Base-by-base conservation (phyloP, 257 asterid species). In the Linderniella brevidens region DNA sequence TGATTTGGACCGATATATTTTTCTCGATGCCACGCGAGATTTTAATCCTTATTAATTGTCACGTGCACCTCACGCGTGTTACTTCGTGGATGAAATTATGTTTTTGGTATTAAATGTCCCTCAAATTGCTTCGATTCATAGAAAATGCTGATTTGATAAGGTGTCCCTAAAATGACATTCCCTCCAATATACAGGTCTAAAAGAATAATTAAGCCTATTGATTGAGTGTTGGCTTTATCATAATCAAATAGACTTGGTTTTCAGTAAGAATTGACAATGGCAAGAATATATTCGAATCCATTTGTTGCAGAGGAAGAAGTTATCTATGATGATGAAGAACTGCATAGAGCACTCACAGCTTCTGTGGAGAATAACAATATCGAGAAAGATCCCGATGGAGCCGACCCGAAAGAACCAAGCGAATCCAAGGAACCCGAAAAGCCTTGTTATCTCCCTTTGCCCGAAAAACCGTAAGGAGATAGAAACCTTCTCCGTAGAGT, bases 401-500 rank as follows among this genome's bases (percentile, higher is more conserved):
- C 62, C 53, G 47, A 29, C 44, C 32, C 32, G 32, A 25, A 25
- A 25, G 32, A 25, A 25, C 32, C 32, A 6, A 25, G 32, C 32
- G 32, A 25, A 25, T 65, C 45, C 38, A 72, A 68, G 64, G 75
- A 58, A 59, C 71, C 37, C 52, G 63, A 72, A 57, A 65, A 61
- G 65, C 92, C 73, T 58, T 57, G 54, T 49, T 85, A 77, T 75
- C 79, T 74, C 41, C 84, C 94, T 17, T 64, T 90, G 36, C 94
- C 93, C 10, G 94, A 77, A 69, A 93, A 85, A 64, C 93, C 96
- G 36, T 85, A 76, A 59, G 86, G 62, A 53, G 96, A 81, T 48
- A 62, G 71, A 58, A 73, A 59, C 56, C 71, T 79, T 40, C 78
- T 85, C 41, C 85, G 96, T 72, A 79, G 74, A 57, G 82, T 90